phyloP scores from a whole-genome alignment of 495 filamentous ascomycete species.

The Penicillium turbatum region DNA sequence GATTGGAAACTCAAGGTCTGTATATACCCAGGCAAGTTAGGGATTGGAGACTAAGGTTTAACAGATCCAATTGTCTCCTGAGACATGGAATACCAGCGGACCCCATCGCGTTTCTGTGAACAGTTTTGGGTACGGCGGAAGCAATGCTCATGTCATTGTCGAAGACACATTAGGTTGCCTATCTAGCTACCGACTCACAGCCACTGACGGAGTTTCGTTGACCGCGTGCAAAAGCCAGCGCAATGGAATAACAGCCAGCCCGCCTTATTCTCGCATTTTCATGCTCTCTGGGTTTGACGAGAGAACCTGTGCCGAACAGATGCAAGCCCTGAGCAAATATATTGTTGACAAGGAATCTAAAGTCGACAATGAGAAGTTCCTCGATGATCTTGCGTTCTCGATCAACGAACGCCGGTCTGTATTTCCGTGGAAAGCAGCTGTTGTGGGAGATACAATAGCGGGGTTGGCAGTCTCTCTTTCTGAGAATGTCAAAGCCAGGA shows the following conservation, averaged over 20 bases:
- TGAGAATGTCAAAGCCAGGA: background rate
- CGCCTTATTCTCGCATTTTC: constrained; percentile 8
- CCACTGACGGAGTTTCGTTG: background rate
- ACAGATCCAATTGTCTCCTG: constrained; percentile 17
- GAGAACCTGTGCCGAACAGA: constrained; percentile 2
- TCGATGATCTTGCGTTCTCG: constrained; percentile 29
- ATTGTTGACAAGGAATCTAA: background rate
- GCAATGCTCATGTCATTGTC: constrained; percentile 38
- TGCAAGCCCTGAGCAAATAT: constrained; percentile 9
- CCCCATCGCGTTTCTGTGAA: constrained; percentile 33
- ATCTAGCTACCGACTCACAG: background rate
- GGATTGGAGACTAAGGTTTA: background rate
- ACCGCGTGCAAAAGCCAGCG: background rate
- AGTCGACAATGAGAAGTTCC: constrained; percentile 4
- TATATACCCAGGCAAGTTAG: background rate
- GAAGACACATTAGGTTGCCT: constrained; percentile 27
- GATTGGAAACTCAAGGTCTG: constrained; percentile 29
- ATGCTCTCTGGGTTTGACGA: constrained; percentile 21
- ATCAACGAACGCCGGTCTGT: constrained; percentile 23
- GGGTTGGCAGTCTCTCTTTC: constrained; percentile 9
- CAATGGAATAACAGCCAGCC: background rate
- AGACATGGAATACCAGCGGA: constrained; percentile 19
- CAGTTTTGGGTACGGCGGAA: constrained; percentile 39
- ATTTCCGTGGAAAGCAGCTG: constrained; percentile 22
- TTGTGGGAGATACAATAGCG: constrained; percentile 5